Evolutionary conservation across 1,284 basidiomycete genomes (phyloP).

Genomic region (Porogramme epimiltina): DNA sequence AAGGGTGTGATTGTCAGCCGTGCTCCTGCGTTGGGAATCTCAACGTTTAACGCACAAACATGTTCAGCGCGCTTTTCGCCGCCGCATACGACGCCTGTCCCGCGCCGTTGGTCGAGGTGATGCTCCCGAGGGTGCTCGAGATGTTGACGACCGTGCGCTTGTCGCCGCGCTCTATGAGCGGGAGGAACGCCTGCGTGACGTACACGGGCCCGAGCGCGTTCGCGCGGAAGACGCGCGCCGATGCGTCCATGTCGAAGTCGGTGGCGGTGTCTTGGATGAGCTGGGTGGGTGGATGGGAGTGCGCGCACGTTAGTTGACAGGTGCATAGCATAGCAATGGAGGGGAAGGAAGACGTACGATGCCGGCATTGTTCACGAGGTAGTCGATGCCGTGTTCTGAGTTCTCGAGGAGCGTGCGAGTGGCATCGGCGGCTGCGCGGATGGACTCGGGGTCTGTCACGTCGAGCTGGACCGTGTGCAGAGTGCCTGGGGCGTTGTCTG

Average conservation of each 20-base stretch:
- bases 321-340: no score
- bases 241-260: constrained; percentile 21
- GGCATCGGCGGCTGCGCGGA: constrained; percentile 25
- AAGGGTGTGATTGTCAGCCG: no score
- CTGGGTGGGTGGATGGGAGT: constrained; percentile 4
- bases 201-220: constrained; percentile 38
- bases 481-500: constrained; percentile 19
- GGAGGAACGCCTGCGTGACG: constrained; percentile 32
- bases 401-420: constrained; percentile 28
- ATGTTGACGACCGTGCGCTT: constrained; percentile 39
- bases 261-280: constrained; percentile 28
- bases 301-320: not conserved
- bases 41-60: constrained; percentile 29
- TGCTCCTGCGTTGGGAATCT: no score
- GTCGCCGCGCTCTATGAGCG: constrained; percentile 32
- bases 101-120: constrained; percentile 22
- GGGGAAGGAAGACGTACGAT: constrained; percentile 26
- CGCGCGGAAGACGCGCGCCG: constrained; percentile 26
- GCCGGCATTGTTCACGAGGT: constrained; percentile 41
- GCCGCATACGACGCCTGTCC: constrained; percentile 29
- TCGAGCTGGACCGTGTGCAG: constrained; percentile 38
- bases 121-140: constrained; percentile 34
- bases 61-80: constrained; percentile 33
- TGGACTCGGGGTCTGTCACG: constrained; percentile 29
- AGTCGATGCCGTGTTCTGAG: constrained; percentile 33